Base-by-base conservation (phyloP, 2,329 filamentous ascomycete genomes). In the Scopulariopsis brevicaulis region DNA sequence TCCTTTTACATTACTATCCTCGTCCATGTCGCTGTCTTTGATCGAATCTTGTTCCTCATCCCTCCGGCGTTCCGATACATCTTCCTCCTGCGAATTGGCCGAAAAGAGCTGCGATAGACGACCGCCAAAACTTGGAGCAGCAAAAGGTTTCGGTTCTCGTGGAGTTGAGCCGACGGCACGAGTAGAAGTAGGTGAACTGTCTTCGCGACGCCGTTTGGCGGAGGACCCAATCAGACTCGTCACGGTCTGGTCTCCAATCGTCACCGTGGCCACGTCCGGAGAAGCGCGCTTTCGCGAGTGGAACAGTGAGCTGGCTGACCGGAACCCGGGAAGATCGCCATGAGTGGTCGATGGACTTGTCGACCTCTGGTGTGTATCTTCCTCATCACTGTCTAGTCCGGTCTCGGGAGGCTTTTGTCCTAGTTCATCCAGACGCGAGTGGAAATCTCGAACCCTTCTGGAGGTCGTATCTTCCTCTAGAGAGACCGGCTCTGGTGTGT, bases 181-280 rank as follows among this genome's bases (percentile, higher is more conserved):
- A 20, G 46, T 20, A 50, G 46, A 11, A 20, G 46, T 24, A 50
- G 46, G 46, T 24, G 46, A 50, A 22, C 46, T 50, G 12, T 52
- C 46, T 18, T 40, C 40, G 35, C 69, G 72, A 53, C 51, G 51
- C 59, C 70, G 76, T 61, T 82, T 81, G 4, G 75, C 66, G 55
- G 79, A 74, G 55, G 76, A 80, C 1, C 86, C 86, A 62, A 90
- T 78, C 35, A 83, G 77, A 22, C 84, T 85, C 0, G 82, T 86
- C 5, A 84, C 77, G 0, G 85, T 89, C 53, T 78, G 79, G 61
- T 85, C 77, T 1, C 87, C 89, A 57, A 93, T 82, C 0, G 86
- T 91, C 54, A 93, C 88, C 1, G 86, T 89, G 22, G 88, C 87
- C 56, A 85, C 73, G 64, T 89, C 84, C 32, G 80, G 51, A 4